Evolutionary conservation across 345 rosid species (phyloP), one percentile per base, ranked within the genome.

Genomic region (Triadica sebifera): DNA sequence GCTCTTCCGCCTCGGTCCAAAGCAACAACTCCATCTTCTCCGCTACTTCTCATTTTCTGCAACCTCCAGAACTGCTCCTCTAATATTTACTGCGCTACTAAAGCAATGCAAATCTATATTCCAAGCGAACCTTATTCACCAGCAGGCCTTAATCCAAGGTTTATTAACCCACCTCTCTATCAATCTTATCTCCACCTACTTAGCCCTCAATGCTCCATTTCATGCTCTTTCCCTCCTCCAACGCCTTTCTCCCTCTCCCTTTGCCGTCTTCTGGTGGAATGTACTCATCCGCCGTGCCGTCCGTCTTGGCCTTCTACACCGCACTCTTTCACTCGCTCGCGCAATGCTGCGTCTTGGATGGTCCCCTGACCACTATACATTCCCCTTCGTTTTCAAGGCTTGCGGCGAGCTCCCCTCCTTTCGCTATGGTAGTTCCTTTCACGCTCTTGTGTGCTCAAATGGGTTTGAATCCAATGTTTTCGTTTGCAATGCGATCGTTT

Each of bases 321-420:
- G 86, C 6, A 82, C 74, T 19, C 81, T 91, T 38, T 67, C 69
- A 63, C 74, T 84, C 6, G 85, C 85, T 64, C 77, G 80, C 41
- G 68, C 59, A 34, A 88, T 93, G 94, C 80, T 70, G 70, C 67
- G 82, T 63, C 81, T 84, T 20, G 87, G 88, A 6, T 91, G 91
- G 89, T 72, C 79, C 50, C 97, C 98, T 50, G 97, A 93, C 15
- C 85, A 88, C 70, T 84, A 88, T 75, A 93, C 98, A 37, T 86
- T 77, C 79, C 94, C 98, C 16, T 88, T 89, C 56, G 89, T 91
- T 60, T 83, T 91, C 70, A 93, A 89, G 74, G 95, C 97, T 41
- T 91, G 88, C 38, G 95, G 95, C 4, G 91, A 87, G 62, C 51
- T 85, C n/a, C 67, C 82, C 7, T 87, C 83, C 1, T 67, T 74